Evolutionary conservation across 352 stramenopile species (phyloP), one percentile per base, ranked within the genome.

Genomic region (Plasmopara halstedii): DNA sequence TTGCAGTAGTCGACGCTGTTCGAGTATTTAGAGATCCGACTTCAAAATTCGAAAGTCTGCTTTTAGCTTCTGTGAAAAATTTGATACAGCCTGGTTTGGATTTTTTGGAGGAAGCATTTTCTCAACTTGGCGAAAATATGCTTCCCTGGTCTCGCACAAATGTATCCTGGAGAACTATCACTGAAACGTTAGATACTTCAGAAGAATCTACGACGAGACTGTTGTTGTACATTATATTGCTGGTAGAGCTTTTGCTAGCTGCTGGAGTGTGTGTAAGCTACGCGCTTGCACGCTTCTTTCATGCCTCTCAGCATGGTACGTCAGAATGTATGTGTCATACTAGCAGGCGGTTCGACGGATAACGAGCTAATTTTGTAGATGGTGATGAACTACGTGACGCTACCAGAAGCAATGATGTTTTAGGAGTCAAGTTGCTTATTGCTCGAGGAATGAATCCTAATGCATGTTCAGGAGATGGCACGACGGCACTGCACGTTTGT

Each of bases 401-500:
- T 38, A 71, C 62, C 1, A 60, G 77, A 4, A 89, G 87, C 60
- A 83, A 88, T 54, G 76, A 92, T 36, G 62, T 84, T 43, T 40
- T 56, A 31, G 71, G 63, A 22, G 63, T 88, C 17, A 74, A 81
- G 29, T 37, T 64, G 32, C 60, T 84, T 7, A 62, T 92, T n/a
- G 62, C 63, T 15, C 65, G 78, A 23, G 75, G 78, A 1, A 82
- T 84, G 20, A 52, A 73, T 31, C 57, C 71, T 1, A 67, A 86
- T 36, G 63, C 57, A 1, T 60, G 50, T 25, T 80, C 67, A 15
- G 71, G 63, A 7, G 80, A 89, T 52, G 75, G 80, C 22, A 67
- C 68, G 7, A 88, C 78, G 5, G 67, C 81, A 6, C 50, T 92
- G n/a, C 78, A 92, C 35, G 76, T 92, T 33, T 89, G 78, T 45